Evolutionary conservation across 495 filamentous ascomycete species (phyloP), one percentile per base, ranked within the genome.

Genomic region (Glarea lozoyensis): DNA sequence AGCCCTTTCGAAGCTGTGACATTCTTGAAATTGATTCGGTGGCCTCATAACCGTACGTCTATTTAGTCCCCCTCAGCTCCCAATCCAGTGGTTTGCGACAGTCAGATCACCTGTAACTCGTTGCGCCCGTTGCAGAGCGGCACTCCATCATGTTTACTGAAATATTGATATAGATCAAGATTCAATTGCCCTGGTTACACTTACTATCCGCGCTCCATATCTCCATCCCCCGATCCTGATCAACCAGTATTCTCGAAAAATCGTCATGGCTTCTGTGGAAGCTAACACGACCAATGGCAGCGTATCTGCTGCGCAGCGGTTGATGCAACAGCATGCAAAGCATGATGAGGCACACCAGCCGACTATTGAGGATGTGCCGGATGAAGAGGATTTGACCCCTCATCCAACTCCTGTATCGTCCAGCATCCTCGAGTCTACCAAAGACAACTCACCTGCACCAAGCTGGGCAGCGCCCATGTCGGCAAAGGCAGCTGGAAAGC

Each of bases 241-340:
- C 32, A 18, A 11, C 25, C 5, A 38, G 37, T 43, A 21, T 23
- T 17, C 15, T 3, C 33, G 10, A 40, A 45, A 13, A n/a, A 32
- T 6, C 46, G 46, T 12, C 33, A 55, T 55, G 52, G 52, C 52
- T 25, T 50, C 54, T 19, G 13, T 34, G 10, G 49, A 40, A 20
- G 11, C 42, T 41, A 53, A 58, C 51, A 60, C 54, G 37, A 43
- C 48, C 42, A 57, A 43, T 27, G 55, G 63, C 50, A 58, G 63
- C 33, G 52, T 61, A 16, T 74, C 78, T 37, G 67, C 84, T 24
- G 89, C 88, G 17, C 80, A 86, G 53, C 75, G 78, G 65, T 76
- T 94, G 29, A 78, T 82, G 61, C 72, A 86, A 51, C 78, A 88
- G 62, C 89, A 94, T 63, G 42, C 86, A 51, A 78, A 88, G 62